phyloP scores from a whole-genome alignment of 1,139 yeast genomes.

The Saccharomyces hybrid region DNA sequence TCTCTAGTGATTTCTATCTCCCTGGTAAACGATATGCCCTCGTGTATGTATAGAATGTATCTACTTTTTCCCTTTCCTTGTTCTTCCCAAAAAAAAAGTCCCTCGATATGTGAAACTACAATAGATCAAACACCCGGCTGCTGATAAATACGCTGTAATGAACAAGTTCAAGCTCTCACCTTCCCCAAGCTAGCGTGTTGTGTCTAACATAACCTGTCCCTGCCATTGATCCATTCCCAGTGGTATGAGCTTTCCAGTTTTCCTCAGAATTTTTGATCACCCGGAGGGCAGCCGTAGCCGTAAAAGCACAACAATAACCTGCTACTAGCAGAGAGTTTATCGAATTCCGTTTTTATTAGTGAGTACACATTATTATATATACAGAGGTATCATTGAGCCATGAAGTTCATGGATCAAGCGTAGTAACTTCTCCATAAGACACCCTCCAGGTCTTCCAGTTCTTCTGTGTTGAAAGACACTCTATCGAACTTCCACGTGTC shows the following conservation, averaged over 20 bases:
- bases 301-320: not conserved
- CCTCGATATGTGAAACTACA: not conserved
- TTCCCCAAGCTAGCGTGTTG: not conserved
- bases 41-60: not conserved
- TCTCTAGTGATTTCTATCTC: not conserved
- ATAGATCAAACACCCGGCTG: not conserved
- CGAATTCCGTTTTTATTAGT: not conserved
- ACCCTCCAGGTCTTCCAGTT: constrained; percentile 88
- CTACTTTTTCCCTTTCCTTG: not conserved
- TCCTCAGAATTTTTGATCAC: not conserved
- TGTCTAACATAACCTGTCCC: not conserved
- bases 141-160: not conserved
- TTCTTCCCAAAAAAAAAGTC: not conserved
- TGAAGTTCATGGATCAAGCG: constrained; percentile 38
- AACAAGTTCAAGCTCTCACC: not conserved
- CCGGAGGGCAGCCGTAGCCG: not conserved
- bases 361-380: not conserved
- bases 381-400: not conserved
- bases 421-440: constrained; percentile 90
- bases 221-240: not conserved
- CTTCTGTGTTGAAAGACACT: constrained; percentile 64
- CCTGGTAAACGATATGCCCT: not conserved
- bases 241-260: not conserved
- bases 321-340: not conserved
- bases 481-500: constrained; percentile 96